Evolutionary conservation across 306 rosid species (phyloP), one percentile per base, ranked within the genome.

Genomic region (Rosa persica): DNA sequence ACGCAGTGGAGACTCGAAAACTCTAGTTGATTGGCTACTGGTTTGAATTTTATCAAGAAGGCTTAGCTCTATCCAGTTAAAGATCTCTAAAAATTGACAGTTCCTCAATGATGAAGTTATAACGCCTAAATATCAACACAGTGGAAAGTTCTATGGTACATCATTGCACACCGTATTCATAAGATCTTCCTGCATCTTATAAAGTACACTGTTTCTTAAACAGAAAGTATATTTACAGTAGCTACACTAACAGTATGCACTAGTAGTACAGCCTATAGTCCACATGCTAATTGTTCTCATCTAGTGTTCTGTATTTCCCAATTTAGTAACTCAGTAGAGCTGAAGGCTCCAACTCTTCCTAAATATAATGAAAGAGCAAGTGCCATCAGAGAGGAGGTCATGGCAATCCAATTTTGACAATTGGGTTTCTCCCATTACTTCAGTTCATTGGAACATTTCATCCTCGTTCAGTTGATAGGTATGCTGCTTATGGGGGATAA

Each of bases 401-500:
- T 70, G 58, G 58, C n/a, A 47, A 12, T 25, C 23, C 36, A 36
- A 20, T 36, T 36, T 73, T 73, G 74, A 60, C 51, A 6, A n/a
- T 4, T 20, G 40, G 52, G 25, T 9, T 23, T 19, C 43, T 47
- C 69, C 16, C 6, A 42, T 51, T 39, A 4, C 30, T 64, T 19
- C n/a, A n/a, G n/a, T n/a, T n/a, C 46, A 65, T 58, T 22, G 48
- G 6, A 40, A 16, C 12, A 39, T 72, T 5, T 40, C 65, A 48
- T 44, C 73, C 81, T n/a, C 64, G 30, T 42, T 64, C 80, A 42
- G 70, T 51, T 49, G 23, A 55, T 77, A 78, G 52, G 62, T 47
- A 78, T 69, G 70, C 55, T 76, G 57, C 36, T 38, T 67, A 68
- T 67, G 46, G 75, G 67, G 66, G 58, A 77, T 86, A 73, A 69